Evolutionary conservation across 2,329 filamentous ascomycete genomes (phyloP), one percentile per base, ranked within the genome.

Genomic region (Stagonosporopsis rhizophila): DNA sequence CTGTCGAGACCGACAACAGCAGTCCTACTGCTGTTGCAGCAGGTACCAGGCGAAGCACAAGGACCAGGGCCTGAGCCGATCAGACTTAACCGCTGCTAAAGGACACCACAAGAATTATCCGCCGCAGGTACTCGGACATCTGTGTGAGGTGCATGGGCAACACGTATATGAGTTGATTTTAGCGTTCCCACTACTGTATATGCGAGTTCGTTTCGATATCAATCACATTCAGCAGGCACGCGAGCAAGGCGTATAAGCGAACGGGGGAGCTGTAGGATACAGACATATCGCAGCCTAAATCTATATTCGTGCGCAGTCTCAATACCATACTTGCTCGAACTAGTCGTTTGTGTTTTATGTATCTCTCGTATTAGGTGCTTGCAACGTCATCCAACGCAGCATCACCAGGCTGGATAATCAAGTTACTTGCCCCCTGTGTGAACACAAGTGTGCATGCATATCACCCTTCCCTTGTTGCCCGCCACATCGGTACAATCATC

Each of bases 11-110:
- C 4, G 28, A 44, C 3, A 34, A n/a, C 1, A 38, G 8, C 19
- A 44, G 23, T 22, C 38, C 44, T 15, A 4, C 22, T 6, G 20
- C 45, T 2, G 37, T 30, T 11, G 45, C 23, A 2, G 39, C 45
- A 3, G 39, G 30, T 9, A 49, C 52, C 20, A 55, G 52, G 20
- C 32, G 52, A 4, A 55, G 52, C 34, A 25, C 52, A 7, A 44
- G 52, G 45, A 55, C 44, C 39, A 49, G 44, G 44, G 20, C 44
- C 23, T 54, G 23, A 54, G 37, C n/a, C 6, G 5, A 12, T 15
- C 4, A 17, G 12, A 28, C 14, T 15, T 25, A 15, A 22, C 5
- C 4, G 17, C 17, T 41, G 4, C 12, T 20, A 17, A 20, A 32
- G 6, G 23, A 6, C 25, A 14, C 14, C n/a, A n/a, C 19, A 12